Conservation (phyloP, 2,329 filamentous ascomycete genomes). For the Graphilbum fragrans region DNA sequence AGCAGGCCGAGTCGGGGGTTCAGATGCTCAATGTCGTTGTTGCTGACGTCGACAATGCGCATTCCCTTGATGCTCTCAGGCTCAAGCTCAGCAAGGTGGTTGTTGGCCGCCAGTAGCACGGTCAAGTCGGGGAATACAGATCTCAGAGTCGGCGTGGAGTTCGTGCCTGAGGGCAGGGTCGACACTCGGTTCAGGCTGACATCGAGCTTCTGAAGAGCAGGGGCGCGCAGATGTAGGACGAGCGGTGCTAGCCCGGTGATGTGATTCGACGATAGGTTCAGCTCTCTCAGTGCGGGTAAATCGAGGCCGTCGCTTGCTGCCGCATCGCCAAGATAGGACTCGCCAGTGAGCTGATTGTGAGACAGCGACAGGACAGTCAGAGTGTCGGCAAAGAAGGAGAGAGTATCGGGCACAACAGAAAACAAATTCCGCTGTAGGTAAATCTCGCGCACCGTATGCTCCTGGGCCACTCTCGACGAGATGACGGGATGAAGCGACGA, state of each 20-base stretch:
- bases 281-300: slow-evolving; percentile 62
- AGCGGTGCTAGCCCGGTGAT: slow-evolving; percentile 60
- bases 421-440: slow-evolving; percentile 71
- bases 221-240: slow-evolving; percentile 55
- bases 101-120: slow-evolving; percentile 65
- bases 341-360: slow-evolving; percentile 57
- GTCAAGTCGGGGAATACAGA: slow-evolving; percentile 57
- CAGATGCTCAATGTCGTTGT: slow-evolving; percentile 75
- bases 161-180: slow-evolving; percentile 39
- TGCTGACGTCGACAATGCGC: slow-evolving; percentile 63
- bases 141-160: slow-evolving; percentile 30
- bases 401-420: slow-evolving; percentile 53
- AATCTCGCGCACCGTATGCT: slow-evolving; percentile 40
- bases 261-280: slow-evolving; percentile 64
- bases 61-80: slow-evolving; percentile 65
- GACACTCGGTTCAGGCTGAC: slow-evolving; percentile 73
- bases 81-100: slow-evolving; percentile 61
- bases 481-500: slow-evolving; percentile 46
- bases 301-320: slow-evolving; percentile 43
- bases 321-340: slow-evolving; percentile 42
- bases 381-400: slow-evolving; percentile 59
- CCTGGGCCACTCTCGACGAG: slow-evolving; percentile 41
- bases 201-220: slow-evolving; percentile 64
- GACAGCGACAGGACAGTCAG: slow-evolving; percentile 63
- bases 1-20: slow-evolving; percentile 73